phyloP scores from a whole-genome alignment of 371 early-diverging fungal genomes.

The Mucor ambiguus region DNA sequence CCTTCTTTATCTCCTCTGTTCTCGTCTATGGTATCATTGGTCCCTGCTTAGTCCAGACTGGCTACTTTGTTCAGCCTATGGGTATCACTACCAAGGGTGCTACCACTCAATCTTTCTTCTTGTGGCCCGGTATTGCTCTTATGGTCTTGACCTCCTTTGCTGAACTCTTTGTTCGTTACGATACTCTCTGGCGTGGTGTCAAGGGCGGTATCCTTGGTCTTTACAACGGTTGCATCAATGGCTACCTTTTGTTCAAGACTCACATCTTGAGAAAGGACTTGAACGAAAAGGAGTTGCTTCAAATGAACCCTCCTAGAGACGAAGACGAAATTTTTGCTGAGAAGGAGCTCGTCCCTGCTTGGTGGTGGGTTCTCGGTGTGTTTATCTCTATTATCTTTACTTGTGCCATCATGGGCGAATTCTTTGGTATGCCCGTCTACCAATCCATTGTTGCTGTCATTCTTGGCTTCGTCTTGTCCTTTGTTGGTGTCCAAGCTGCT shows the following conservation, averaged over 20 bases:
- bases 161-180: conserved; percentile 61
- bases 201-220: conserved; percentile 42
- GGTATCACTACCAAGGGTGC: conserved; percentile 43
- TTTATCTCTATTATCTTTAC: conserved; percentile 61
- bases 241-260: conserved; percentile 2
- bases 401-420: conserved; percentile 59
- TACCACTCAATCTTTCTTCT: conserved; percentile 57
- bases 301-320: conserved; percentile 8
- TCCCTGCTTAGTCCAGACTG: conserved; percentile 43
- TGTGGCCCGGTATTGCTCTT: conserved; percentile 79
- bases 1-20: conserved; percentile 61
- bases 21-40: conserved; percentile 61
- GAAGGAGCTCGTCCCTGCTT: conserved; percentile 61
- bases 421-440: conserved; percentile 61
- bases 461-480: conserved; percentile 69
- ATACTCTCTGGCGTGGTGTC: conserved; percentile 60
- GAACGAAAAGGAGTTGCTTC: neutral
- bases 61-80: conserved; percentile 34
- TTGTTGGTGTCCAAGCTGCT: conserved; percentile 70
- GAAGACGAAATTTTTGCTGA: conserved; percentile 35
- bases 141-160: conserved; percentile 71
- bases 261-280: conserved; percentile 13
- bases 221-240: neutral
- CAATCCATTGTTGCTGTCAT: conserved; percentile 61
- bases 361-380: conserved; percentile 65